phyloP scores from a whole-genome alignment of 495 filamentous ascomycete species.

The Halenospora varia region DNA sequence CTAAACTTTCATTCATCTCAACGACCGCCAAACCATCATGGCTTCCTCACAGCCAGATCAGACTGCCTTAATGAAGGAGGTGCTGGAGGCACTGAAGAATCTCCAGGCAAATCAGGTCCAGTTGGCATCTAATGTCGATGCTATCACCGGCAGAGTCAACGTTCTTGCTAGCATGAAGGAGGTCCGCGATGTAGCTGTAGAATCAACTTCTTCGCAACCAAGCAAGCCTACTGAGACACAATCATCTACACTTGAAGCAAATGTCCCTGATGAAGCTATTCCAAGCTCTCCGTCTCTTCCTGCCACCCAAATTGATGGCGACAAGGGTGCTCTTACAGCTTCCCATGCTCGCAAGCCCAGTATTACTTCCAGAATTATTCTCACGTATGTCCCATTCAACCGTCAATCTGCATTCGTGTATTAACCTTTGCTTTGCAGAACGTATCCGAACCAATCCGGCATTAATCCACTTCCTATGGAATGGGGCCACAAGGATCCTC shows the following conservation, averaged over 20 bases:
- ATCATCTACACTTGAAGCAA: not conserved
- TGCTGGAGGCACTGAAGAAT: constrained; percentile 27
- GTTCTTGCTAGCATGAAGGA: constrained; percentile 53
- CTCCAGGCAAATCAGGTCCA: constrained; percentile 40
- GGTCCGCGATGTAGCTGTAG: constrained; percentile 39
- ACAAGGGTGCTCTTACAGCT: constrained; percentile 20
- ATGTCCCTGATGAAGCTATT: constrained; percentile 16
- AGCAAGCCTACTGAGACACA: not conserved
- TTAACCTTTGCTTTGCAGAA: constrained; percentile 52
- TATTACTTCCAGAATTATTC: constrained; percentile 58
- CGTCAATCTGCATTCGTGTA: not conserved
- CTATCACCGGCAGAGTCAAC: constrained; percentile 63
- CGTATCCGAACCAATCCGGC: constrained; percentile 90
- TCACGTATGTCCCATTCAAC: constrained; percentile 37
- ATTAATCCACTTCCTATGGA: constrained; percentile 85
- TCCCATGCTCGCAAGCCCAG: constrained; percentile 17
- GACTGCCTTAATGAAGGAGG: constrained; percentile 25
- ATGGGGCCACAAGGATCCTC: constrained; percentile 79
- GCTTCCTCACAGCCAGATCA: constrained; percentile 22
- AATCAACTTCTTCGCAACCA: not conserved
- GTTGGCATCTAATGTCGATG: constrained; percentile 58
- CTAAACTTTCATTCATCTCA: not conserved
- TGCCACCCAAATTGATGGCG: constrained; percentile 17
- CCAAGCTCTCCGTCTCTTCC: constrained; percentile 23
- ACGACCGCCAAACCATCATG: constrained; percentile 8